Percentiles rank a stretch among this genome's conserved stretches.
These are phyloP conservation scores for Epichloe gansuensis DNA, from an alignment of 2,329 filamentous ascomycete genomes.

Conservation along the genomic window DNA sequence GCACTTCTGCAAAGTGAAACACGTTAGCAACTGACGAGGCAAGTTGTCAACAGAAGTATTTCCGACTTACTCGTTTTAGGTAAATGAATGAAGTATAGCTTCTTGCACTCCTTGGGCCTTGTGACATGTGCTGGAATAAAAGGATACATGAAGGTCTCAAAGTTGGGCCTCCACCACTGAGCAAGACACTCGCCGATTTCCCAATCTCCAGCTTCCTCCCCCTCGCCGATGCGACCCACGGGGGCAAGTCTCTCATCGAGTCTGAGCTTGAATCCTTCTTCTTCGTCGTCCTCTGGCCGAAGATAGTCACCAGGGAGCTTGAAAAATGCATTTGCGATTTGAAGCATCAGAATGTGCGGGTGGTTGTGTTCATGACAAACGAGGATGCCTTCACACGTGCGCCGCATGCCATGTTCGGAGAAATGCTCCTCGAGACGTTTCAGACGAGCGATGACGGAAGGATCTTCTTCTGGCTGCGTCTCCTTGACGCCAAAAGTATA, in stretches of 20 bases:
- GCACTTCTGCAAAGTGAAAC: constrained; percentile 50
- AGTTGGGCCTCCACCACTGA: constrained; percentile 98
- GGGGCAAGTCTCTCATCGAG: constrained; percentile 90
- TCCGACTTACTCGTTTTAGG: constrained; percentile 66
- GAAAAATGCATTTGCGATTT: constrained; percentile 99
- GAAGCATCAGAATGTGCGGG: constrained; percentile 95
- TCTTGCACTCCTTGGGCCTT: constrained; percentile 96
- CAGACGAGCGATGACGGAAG: constrained; percentile 81
- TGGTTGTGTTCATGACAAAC: constrained; percentile 99
- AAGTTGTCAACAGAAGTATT: neutral
- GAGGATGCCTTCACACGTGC: constrained; percentile 91
- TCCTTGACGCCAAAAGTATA: constrained; percentile 99
- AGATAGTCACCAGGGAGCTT: constrained; percentile 97
- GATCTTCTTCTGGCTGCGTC: constrained; percentile 94
- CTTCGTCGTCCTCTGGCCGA: constrained; percentile 75
- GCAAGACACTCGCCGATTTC: constrained; percentile 87
- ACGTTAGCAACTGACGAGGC: neutral
- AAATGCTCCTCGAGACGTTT: constrained; percentile 97
- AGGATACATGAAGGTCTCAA: constrained; percentile 99
- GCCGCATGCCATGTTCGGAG: constrained; percentile 80
- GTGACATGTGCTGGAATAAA: constrained; percentile 95
- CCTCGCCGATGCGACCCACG: constrained; percentile 74
- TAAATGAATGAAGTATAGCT: constrained; percentile 92
- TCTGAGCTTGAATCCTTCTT: constrained; percentile 85
- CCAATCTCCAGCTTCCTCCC: constrained; percentile 75